Evolutionary conservation across 225 moss, liverwort and hornwort species (phyloP).

Genomic region (Marchantia paleacea): DNA sequence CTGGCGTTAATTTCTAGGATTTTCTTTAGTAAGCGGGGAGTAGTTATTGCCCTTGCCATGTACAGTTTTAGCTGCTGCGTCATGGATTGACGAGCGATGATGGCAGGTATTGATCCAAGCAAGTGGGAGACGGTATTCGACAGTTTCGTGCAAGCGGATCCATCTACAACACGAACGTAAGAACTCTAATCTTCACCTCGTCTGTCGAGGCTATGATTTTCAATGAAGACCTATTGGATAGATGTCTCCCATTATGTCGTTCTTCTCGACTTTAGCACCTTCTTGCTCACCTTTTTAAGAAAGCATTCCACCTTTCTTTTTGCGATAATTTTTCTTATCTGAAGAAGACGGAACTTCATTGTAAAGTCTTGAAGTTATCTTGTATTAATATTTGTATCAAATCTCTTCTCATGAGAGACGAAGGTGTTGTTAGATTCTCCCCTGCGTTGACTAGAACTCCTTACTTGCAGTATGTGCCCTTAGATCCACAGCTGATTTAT

Average conservation of each 20-base stretch:
- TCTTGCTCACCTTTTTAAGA: background rate
- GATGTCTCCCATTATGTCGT: background rate
- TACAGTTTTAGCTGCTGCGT: background rate
- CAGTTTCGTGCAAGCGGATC: constrained; percentile 64
- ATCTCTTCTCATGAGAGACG: background rate
- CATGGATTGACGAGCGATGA: background rate
- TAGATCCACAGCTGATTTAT: background rate
- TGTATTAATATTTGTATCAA: background rate
- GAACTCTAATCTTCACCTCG: background rate
- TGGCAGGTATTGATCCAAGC: constrained; percentile 76
- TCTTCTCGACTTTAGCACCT: background rate
- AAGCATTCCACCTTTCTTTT: background rate
- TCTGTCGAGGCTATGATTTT: background rate
- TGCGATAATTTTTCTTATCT: too few species aligned
- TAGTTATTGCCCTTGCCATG: background rate
- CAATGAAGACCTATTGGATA: background rate
- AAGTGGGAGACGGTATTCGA: constrained; percentile 80
- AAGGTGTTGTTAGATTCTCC: background rate
- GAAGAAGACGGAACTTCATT: background rate
- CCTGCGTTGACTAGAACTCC: background rate
- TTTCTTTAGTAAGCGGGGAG: background rate
- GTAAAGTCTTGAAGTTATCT: background rate
- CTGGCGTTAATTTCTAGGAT: background rate
- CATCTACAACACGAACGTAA: constrained; percentile 73
- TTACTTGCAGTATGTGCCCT: background rate